A percentile compares a stretch with the other conserved stretches of the same genome.
phyloP scores from a whole-genome alignment of 1,284 basidiomycete genomes.

The Boletus albobrunnescens region DNA sequence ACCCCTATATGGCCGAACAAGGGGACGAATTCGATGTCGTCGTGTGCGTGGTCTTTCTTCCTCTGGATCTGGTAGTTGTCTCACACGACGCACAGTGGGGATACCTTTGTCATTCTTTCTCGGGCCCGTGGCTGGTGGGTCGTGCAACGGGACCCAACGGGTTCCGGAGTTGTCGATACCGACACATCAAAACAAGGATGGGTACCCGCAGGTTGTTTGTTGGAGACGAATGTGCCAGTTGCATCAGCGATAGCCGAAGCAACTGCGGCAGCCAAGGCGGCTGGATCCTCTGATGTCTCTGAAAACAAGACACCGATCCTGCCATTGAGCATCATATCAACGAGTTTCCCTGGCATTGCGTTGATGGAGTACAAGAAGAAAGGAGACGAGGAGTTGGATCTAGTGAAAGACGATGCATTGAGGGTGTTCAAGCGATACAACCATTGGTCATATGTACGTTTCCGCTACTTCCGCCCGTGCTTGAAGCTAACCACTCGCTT shows the following conservation, averaged over 20 bases:
- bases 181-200: conserved; percentile 78
- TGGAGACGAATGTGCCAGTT: conserved; percentile 85
- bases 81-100: conserved; percentile 50
- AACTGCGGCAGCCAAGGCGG: conserved; percentile 47
- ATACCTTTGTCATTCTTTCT: conserved; percentile 91
- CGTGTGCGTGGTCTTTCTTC: conserved; percentile 59
- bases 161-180: conserved; percentile 74
- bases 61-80: conserved; percentile 3
- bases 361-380: conserved; percentile 94
- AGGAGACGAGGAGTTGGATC: conserved; percentile 83
- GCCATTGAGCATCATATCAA: conserved; percentile 85
- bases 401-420: conserved; percentile 82
- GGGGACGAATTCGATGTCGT: conserved; percentile 98
- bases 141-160: conserved; percentile 89
- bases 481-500: conserved; percentile 8
- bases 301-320: conserved; percentile 69
- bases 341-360: conserved; percentile 90
- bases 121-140: conserved; percentile 99
- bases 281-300: conserved; percentile 42
- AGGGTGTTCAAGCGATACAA: conserved; percentile 97
- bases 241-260: conserved; percentile 76
- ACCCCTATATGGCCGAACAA: conserved; percentile 94
- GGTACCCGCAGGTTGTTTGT: conserved; percentile 89
- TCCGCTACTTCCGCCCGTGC: neutral
- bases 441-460: conserved; percentile 88